Evolutionary conservation across 2,329 filamentous ascomycete genomes (phyloP), one percentile per base, ranked within the genome.

Genomic region (Cryphonectria japonica): DNA sequence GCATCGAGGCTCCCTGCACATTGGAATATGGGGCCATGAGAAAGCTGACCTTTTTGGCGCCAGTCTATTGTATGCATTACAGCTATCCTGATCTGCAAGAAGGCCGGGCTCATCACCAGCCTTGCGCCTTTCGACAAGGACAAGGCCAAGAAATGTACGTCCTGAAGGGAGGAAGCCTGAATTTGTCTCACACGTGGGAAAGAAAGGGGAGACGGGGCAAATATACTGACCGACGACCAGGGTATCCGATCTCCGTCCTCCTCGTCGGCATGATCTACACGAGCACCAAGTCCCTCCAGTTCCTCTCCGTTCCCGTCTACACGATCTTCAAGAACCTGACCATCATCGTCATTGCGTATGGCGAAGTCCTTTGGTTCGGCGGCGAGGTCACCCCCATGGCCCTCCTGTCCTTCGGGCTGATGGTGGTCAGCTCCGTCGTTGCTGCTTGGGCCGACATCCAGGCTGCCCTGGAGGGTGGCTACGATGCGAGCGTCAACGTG

Each of bases 281-380:
- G 69, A 91, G 94, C 78, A 96, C 93, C 78, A 98, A 98, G 85
- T 94, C 96, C 29, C 90, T 99, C 62, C 94, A 98, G 83, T 98
- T 91, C 83, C 92, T 99, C 73, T 98, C 95, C 43, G 97, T 99
- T 69, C 96, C 96, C 34, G 96, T 99, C 37, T 99, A 99, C 84
- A 99, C 96, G 69, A 99, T 99, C 81, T 99, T 99, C 88, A 99
- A 99, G 88, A 99, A 99, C 85, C 83, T 99, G 85, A 98, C 96
- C 73, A 99, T 97, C 81, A 98, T 99, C 78, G 90, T 98, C 75
- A 99, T 98, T 78, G 96, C 96, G 69, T 99, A 99, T 76, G 96
- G 96, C 76, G 96, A 99, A 83, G 95, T 99, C 41, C 88, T 99
- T 68, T 98, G 95, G 95, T 99, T 99, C 76, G 96, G 96, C 73